Base-by-base conservation (phyloP, 176 grass and related monocot species). In the Lolium perenne region DNA sequence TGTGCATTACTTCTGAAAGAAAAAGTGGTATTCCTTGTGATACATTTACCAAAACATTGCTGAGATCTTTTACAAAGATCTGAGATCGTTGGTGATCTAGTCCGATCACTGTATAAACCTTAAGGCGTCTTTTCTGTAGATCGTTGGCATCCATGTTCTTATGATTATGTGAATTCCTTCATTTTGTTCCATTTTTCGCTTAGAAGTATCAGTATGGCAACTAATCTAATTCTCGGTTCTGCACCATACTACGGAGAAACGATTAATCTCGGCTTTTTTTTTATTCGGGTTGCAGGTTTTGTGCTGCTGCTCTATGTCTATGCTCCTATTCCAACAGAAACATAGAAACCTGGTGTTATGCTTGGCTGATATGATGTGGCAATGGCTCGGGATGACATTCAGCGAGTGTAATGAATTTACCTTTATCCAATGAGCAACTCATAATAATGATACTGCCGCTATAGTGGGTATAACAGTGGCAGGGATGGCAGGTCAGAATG, bases 231-330 rank as follows among this genome's bases (percentile, higher is more conserved):
- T 78, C 18, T 78, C 4, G 61, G 1, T 8, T 51, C 10, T 62
- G 70, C 69, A 84, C n/a, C 65, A 89, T 65, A 61, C 45, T 46
- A 8, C 63, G 10, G 0, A 8, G n/a, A 72, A 60, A 55, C 63
- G 15, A 41, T 84, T 40, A 7, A 38, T 45, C 8, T 51, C 63
- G 72, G 55, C 45, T n/a, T 40, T 3, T 7, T 41, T 8, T 83
- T 78, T 88, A 2, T 62, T 83, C 41, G 25, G 41, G 12, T 40
- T 83, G 38, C 51, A 88, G 80, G 73, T 60, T 58, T 49, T 12
- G 50, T 0, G 7, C 11, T 40, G 26, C 22, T 26, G 25, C n/a
- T 80, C 29, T 77, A 25, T 77, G 16, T 75, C 62, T 79, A 15
- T 47, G 59, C 41, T 47, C 58, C 49, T 47, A 58, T 20, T 83